Evolutionary conservation across 2,329 filamentous ascomycete genomes (phyloP), one percentile per base, ranked within the genome.

Genomic region (Bipolaris cookei): DNA sequence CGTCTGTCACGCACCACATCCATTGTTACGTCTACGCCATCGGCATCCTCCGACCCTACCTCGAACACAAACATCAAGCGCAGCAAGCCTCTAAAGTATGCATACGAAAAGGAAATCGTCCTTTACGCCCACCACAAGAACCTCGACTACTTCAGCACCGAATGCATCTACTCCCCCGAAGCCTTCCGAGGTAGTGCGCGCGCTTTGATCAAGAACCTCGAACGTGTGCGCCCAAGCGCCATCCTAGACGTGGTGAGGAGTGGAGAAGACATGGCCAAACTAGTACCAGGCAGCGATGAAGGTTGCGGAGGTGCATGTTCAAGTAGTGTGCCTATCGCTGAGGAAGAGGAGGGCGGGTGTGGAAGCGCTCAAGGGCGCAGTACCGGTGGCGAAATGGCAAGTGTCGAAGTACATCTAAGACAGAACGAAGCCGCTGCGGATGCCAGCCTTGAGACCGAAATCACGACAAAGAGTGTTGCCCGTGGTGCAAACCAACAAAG

Each of bases 61-160:
- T 68, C 67, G 6, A 69, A 74, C n/a, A 92, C 90, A 57, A 92
- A 96, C 59, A 94, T 97, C 64, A 96, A 96, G 80, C 86, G 95
- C 63, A 96, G 91, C 78, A 99, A 99, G 78, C 95, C 95, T 13
- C 83, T 99, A 43, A 98, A 99, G 77, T 99, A 98, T 75, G 93
- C 94, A 1, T 99, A 98, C 73, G 95, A 99, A 75, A 99, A 99
- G 79, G 95, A 99, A 75, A 99, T 99, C 65, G 95, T 99, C 16
- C 83, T 99, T 5, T 99, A 99, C 74, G 95, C 95, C 4, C 91
- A 98, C 73, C 92, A 99, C 81, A 96, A 95, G 78, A 93, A 93
- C 76, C 83, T 99, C 62, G 93, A 98, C 74, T 99, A 99, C 78
- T 99, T 99, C 78, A 97, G 89, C 70, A 99, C 95, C 0, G 95